These are phyloP conservation scores for Volvariella surrecta DNA, from an alignment of 1,284 basidiomycete species.

Conservation along the genomic window DNA sequence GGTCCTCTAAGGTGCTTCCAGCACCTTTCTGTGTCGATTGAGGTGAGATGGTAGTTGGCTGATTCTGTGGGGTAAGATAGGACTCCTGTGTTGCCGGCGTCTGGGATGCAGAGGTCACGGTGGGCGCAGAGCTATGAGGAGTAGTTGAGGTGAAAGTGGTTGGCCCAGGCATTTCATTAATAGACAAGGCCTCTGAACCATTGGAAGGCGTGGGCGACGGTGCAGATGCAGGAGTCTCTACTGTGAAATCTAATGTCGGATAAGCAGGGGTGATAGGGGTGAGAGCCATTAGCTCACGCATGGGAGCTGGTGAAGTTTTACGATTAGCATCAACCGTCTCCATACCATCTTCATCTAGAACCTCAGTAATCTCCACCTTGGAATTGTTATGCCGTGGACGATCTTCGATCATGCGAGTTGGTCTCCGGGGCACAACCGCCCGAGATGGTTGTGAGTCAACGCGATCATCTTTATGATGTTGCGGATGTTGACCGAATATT, in stretches of 20 bases:
- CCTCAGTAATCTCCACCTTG: conserved; percentile 18
- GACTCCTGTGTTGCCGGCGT: not conserved
- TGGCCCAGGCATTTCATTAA: conserved; percentile 9
- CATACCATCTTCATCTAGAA: conserved; percentile 14
- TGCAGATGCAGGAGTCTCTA: conserved; percentile 28
- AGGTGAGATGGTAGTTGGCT: conserved; percentile 6
- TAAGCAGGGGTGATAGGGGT: conserved; percentile 1
- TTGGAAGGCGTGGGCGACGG: conserved; percentile 18
- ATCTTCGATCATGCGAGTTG: conserved; percentile 53
- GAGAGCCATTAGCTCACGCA: not conserved
- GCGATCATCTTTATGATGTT: conserved; percentile 31
- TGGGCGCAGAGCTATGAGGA: not conserved
- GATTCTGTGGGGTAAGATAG: not conserved
- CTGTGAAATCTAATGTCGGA: conserved; percentile 17
- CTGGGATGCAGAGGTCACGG: not conserved
- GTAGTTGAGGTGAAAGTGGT: not conserved
- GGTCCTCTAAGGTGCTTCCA: conserved; percentile 11
- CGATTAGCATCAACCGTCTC: conserved; percentile 5
- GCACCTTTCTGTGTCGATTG: conserved; percentile 2
- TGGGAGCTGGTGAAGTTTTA: not conserved
- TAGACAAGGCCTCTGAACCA: conserved; percentile 13
- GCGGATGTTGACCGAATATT: conserved; percentile 69
- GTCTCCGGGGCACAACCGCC: conserved; percentile 41
- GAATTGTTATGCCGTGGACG: conserved; percentile 19
- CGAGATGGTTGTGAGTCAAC: conserved; percentile 25